Conservation (phyloP, 805 yeast species). For the Ogataea thermomethanolica region DNA sequence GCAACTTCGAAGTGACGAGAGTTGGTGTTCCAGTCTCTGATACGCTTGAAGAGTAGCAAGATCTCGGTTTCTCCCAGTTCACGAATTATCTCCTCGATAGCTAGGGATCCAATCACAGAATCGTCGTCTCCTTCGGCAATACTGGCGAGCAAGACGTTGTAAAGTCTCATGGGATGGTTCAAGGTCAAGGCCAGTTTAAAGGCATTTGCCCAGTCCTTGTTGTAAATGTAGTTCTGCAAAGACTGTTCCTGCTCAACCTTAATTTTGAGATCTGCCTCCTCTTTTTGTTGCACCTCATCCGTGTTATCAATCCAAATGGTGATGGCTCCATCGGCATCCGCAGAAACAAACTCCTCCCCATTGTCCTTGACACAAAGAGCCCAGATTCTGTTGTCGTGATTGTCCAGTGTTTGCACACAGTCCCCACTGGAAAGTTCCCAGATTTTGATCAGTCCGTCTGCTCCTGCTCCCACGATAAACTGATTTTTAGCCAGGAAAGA, state of each 20-base stretch:
- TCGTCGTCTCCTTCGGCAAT: constrained; percentile 48
- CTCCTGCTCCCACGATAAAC: constrained; percentile 78
- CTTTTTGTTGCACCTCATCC: constrained; percentile 58
- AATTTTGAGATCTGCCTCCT: constrained; percentile 50
- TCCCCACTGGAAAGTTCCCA: constrained; percentile 84
- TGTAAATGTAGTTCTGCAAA: constrained; percentile 66
- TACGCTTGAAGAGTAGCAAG: constrained; percentile 58
- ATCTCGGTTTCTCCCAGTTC: constrained; percentile 59
- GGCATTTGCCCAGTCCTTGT: constrained; percentile 84
- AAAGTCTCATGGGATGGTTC: constrained; percentile 86
- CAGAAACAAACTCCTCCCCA: constrained; percentile 70
- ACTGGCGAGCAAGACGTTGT: constrained; percentile 67
- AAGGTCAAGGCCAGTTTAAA: constrained; percentile 79
- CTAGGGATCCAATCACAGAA: constrained; percentile 51
- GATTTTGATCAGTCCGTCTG: constrained; percentile 89
- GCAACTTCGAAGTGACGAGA: constrained; percentile 75
- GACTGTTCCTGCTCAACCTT: constrained; percentile 87
- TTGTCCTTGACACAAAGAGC: constrained; percentile 65
- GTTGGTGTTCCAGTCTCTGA: constrained; percentile 95
- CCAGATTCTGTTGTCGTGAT: constrained; percentile 94
- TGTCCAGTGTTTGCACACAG: constrained; percentile 77
- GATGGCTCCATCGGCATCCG: constrained; percentile 93
- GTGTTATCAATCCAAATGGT: constrained; percentile 89
- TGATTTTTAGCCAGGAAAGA: constrained; percentile 62
- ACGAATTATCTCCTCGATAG: constrained; percentile 62